Base-by-base conservation (phyloP, 805 yeast species). In the Suhomyces faveliae region DNA sequence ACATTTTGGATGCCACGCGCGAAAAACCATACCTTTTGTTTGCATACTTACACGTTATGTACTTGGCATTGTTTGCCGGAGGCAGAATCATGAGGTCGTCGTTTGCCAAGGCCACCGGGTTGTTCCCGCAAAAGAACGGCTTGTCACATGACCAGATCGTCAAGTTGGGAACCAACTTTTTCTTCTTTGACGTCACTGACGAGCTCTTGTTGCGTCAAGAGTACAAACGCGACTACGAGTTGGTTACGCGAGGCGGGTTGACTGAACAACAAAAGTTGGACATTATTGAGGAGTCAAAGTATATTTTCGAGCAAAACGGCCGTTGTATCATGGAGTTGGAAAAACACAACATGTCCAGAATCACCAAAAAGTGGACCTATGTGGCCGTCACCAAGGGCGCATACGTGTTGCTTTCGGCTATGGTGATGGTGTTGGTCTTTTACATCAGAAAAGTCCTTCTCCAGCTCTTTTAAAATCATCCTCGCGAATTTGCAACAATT, bases 21-120 rank as follows among this genome's bases (percentile, higher is more conserved):
- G 82, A 77, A 40, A 83, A 84, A 59, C 96, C 96, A 6, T 80
- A 85, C 55, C 65, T 87, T 17, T 65, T 88, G 30, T 71, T 88
- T 41, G 94, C 96, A 4, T 88, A 88, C 64, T 80, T 89, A 71
- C 96, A 88, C 62, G 94, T 87, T 42, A 77, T 88, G 81, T 88
- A 88, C 66, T 69, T 88, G 60, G 96, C 94, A 0, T 75, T 88
- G 43, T 88, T 88, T 70, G 96, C 96, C 1, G 96, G 96, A 43
- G 96, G 95, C 13, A 74, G 83, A 52, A 73, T 88, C 27, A 76
- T 89, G 80, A 71, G 84, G 50, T 82, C 90, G 0, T 78, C 83
- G 13, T 66, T 88, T 23, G 72, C 83, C 43, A 80, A 77, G 58
- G 84, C 89, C 20, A 69, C 84, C 5, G 88, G 90, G 2, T 66